Base-by-base conservation (phyloP, 352 stramenopile species). In the Globisporangium iwayamae region DNA sequence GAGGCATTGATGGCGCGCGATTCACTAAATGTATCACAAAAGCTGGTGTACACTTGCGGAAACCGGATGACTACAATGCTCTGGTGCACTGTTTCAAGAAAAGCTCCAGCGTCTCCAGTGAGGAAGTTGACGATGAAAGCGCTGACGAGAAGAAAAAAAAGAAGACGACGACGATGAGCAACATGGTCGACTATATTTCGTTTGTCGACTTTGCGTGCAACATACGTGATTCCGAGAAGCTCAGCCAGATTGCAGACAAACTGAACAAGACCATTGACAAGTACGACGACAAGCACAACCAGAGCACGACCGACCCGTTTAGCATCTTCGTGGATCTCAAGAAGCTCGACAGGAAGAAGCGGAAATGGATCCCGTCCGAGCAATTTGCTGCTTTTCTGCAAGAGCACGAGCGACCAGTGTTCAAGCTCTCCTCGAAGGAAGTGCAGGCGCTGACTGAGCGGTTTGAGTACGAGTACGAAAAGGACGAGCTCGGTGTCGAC, bases 181-280 rank as follows among this genome's bases (percentile, higher is more conserved):
- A 62, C 51, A 60, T 72, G 32, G 68, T 90, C 18, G 79, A 89
- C 52, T 92, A 90, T 45, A 41, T 68, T 0, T 59, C 68, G 4
- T 92, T 92, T 55, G 57, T 84, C 22, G 81, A 92, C 39, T 92
- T 89, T 71, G 77, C 77, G 0, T 87, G 76, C 67, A 89, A 87
- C 30, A 74, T 83, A 3, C 77, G 78, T 1, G 80, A 89, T 69
- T 89, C 81, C 8, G 81, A 83, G 36, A 83, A 78, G 50, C 63
- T 91, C 7, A 80, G 79, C 47, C 70, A 78, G 48, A 69, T 90
- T 13, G 81, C 75, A 1, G 59, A 74, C 39, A 78, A 73, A 22
- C 65, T 92, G 11, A 76, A 78, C 30, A 58, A 65, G 2, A 68
- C 62, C 13, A 88, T 92, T 16, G 63, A 65, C 4, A 72, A 74